A percentile compares a stretch with the other conserved stretches of the same genome.
Evolutionary conservation across 768 basidiomycete species (phyloP).

Genomic region (Tylopilus cervinicoccineus): DNA sequence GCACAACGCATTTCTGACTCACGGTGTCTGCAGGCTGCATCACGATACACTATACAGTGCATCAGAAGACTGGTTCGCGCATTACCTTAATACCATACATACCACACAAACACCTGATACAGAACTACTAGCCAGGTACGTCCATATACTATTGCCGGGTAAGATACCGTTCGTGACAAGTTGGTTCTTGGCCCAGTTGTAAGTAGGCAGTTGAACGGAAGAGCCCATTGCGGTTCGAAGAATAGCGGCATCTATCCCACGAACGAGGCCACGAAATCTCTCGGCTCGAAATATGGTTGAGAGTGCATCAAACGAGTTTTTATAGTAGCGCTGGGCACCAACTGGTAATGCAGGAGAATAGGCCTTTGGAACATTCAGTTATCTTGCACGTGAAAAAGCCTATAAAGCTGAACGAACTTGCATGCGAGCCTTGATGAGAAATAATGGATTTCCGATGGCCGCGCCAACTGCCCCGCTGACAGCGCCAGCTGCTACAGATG

Average conservation of each 20-base stretch:
- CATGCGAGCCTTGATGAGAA: conserved; percentile 97
- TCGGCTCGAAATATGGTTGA: conserved; percentile 76
- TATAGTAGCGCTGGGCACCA: conserved; percentile 92
- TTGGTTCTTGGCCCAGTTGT: conserved; percentile 87
- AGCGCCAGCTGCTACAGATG: conserved; percentile 84
- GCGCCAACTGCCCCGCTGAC: conserved; percentile 88
- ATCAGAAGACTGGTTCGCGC: conserved; percentile 1
- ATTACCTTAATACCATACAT: conserved; percentile 31
- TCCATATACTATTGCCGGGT: conserved; percentile 75
- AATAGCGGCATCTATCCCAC: conserved; percentile 92
- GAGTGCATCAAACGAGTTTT: conserved; percentile 77
- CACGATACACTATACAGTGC: conserved; percentile 56
- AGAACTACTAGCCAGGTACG: conserved; percentile 83
- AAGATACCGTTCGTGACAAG: conserved; percentile 66
- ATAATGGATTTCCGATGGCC: conserved; percentile 82
- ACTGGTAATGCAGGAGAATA: conserved; percentile 94
- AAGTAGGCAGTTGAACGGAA: conserved; percentile 93
- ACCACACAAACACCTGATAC: conserved; percentile 92
- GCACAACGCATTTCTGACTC: conserved; percentile 30
- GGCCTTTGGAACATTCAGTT: conserved; percentile 47
- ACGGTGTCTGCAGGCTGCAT: conserved; percentile 97
- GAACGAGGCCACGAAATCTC: conserved; percentile 71
- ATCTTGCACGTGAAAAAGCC: background rate
- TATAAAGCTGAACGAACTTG: conserved; percentile 47
- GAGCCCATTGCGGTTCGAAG: conserved; percentile 94